Percentiles rank a stretch among this genome's conserved stretches.
phyloP scores from a whole-genome alignment of 2,329 filamentous ascomycete species.

The Penicillium italicum region DNA sequence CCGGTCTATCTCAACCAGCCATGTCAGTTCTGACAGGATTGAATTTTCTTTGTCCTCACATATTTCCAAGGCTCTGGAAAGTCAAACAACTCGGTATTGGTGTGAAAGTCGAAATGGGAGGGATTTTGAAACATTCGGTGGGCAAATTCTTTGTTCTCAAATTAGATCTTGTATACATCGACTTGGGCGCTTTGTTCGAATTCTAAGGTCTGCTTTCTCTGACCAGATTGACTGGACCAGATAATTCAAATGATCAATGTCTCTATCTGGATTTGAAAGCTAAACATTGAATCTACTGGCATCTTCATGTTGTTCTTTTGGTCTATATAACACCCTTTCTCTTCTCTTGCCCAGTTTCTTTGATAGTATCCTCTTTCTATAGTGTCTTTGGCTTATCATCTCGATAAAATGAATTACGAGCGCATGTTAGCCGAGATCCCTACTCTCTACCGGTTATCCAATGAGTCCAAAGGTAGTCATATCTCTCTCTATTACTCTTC shows the following conservation, averaged over 20 bases:
- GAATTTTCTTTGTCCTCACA: background rate
- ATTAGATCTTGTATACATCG: background rate
- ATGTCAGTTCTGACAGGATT: background rate
- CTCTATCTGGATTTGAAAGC: background rate
- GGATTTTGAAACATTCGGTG: background rate
- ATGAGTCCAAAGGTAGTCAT: background rate
- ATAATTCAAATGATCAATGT: background rate
- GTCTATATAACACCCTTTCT: background rate
- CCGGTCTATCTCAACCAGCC: background rate
- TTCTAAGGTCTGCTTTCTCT: background rate
- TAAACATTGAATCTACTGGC: background rate
- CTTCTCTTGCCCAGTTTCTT: background rate
- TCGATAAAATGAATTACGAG: conserved; percentile 4
- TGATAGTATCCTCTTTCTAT: background rate
- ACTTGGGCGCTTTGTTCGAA: background rate
- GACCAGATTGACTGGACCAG: background rate
- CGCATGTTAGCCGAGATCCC: conserved; percentile 1
- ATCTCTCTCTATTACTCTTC: background rate
- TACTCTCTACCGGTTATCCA: background rate
- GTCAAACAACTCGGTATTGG: background rate
- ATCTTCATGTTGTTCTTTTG: background rate
- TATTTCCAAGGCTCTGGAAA: background rate
- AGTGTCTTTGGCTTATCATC: background rate
- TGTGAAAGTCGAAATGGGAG: background rate
- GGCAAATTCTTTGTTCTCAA: conserved; percentile 2